Percentiles rank a stretch among this genome's conserved stretches.
Conservation (phyloP, 495 filamentous ascomycete genomes). For the Lophiotrema nucula region DNA sequence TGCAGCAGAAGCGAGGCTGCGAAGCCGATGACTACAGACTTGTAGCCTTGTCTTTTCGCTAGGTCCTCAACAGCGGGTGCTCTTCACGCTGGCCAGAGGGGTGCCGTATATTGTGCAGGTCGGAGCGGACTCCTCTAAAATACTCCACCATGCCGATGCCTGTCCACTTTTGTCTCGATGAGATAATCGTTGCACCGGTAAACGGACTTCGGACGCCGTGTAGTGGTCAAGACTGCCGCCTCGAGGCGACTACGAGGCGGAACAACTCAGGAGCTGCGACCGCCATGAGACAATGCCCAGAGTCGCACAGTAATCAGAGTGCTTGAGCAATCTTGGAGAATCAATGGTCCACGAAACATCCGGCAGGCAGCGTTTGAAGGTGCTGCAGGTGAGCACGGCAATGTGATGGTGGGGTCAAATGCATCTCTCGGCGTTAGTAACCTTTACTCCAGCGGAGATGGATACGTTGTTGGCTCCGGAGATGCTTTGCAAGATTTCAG, state of each 20-base stretch:
- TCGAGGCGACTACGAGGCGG: too few relatives aligned
- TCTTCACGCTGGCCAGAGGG: too few relatives aligned
- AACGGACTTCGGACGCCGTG: slow-evolving; percentile 17
- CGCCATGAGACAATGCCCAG: slow-evolving; percentile 1
- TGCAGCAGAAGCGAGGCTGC: neutral
- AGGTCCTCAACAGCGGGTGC: neutral
- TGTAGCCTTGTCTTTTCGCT: neutral
- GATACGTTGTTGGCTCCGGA: slow-evolving; percentile 17
- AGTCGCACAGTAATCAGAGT: too few relatives aligned
- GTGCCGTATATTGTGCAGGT: too few relatives aligned
- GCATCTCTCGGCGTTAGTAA: slow-evolving; percentile 21
- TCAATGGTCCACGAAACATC: neutral
- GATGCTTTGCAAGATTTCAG: slow-evolving; percentile 32
- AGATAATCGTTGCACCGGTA: too few relatives aligned
- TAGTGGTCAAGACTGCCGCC: neutral
- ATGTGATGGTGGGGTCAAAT: slow-evolving; percentile 19
- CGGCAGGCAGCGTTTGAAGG: neutral
- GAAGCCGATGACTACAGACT: neutral
- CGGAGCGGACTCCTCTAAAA: too few relatives aligned
- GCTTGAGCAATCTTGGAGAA: too few relatives aligned
- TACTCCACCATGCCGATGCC: too few relatives aligned
- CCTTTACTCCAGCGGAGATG: slow-evolving; percentile 24
- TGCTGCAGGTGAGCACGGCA: neutral
- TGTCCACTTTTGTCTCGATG: too few relatives aligned
- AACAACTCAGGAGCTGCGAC: slow-evolving; percentile 4